These are phyloP conservation scores for Pachysandra terminalis DNA, from an alignment of 164 flowering plant species.

Conservation along the genomic window DNA sequence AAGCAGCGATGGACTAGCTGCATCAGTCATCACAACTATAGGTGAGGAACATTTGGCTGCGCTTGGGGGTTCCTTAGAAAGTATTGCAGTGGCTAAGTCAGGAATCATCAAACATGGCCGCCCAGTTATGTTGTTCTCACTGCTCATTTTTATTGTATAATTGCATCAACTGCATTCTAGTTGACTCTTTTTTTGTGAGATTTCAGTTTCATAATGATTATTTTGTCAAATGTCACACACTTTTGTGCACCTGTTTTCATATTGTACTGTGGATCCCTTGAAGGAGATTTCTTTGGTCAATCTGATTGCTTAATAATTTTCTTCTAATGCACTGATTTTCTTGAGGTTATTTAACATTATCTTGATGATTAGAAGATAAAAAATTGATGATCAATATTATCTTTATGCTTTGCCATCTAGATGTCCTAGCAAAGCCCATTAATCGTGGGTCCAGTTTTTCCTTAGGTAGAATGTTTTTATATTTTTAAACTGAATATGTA, in stretches of 20 bases:
- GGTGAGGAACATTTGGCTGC: slow-evolving; percentile 92
- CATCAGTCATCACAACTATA: slow-evolving; percentile 80
- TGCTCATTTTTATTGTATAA: slow-evolving; percentile 9
- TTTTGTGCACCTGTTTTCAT: background rate
- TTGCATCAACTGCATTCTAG: background rate
- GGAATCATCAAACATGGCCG: slow-evolving; percentile 85
- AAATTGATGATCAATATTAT: background rate
- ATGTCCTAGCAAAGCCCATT: no score
- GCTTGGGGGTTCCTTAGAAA: slow-evolving; percentile 90
- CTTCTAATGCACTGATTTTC: no score
- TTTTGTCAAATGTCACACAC: no score
- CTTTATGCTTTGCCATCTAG: background rate
- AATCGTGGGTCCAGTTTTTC: no score
- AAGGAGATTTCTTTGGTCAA: background rate
- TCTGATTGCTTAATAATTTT: background rate
- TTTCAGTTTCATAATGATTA: no score
- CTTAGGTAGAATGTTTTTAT: background rate
- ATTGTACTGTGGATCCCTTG: background rate
- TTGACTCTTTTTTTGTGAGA: background rate
- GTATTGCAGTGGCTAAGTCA: slow-evolving; percentile 87
- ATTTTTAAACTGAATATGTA: no score
- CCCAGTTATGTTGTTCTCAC: slow-evolving; percentile 77
- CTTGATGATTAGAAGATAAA: background rate
- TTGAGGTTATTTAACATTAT: background rate
- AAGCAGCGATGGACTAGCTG: slow-evolving; percentile 51